Evolutionary conservation across 1,139 yeast species (phyloP), one percentile per base, ranked within the genome.

Genomic region (Geotrichum aggregatum): DNA sequence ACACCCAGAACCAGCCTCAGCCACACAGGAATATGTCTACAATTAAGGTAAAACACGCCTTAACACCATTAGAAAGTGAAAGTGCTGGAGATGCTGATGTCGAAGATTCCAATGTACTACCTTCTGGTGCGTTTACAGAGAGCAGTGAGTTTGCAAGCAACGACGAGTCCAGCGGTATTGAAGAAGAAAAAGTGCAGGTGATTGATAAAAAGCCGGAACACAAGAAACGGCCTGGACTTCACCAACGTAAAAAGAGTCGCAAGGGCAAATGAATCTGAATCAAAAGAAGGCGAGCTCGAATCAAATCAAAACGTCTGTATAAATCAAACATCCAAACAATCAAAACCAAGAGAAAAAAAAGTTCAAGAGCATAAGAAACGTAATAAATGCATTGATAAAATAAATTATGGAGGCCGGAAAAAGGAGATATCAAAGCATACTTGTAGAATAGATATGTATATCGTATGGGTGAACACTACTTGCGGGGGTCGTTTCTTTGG

Each of bases 401-500:
- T 13, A 43, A 30, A 43, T 14, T 6, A 30, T 19, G 18, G 19
- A 34, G 2, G 16, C 36, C 36, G 18, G 11, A 11, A 7, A 28
- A 28, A 28, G n/a, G 19, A 34, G 19, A n/a, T n/a, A 16, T 34
- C 36, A 4, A 34, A 6, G 36, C 36, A 33, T 14, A 24, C 35
- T 6, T n/a, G n/a, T n/a, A n/a, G n/a, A n/a, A n/a, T n/a, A n/a
- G n/a, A n/a, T n/a, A n/a, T n/a, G n/a, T n/a, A n/a, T n/a, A n/a
- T n/a, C n/a, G n/a, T n/a, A n/a, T n/a, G n/a, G n/a, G n/a, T n/a
- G n/a, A n/a, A n/a, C n/a, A 2, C 69, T 74, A 84, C 74, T 84
- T 84, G 49, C 86, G 76, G 50, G 91, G 91, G 68, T 86, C 95
- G 71, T 84, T 85, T 78, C 86, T 83, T 71, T 86, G 94, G 74